Evolutionary conservation across 805 yeast genomes (phyloP).

Genomic region (Tetrapisispora fleetii): DNA sequence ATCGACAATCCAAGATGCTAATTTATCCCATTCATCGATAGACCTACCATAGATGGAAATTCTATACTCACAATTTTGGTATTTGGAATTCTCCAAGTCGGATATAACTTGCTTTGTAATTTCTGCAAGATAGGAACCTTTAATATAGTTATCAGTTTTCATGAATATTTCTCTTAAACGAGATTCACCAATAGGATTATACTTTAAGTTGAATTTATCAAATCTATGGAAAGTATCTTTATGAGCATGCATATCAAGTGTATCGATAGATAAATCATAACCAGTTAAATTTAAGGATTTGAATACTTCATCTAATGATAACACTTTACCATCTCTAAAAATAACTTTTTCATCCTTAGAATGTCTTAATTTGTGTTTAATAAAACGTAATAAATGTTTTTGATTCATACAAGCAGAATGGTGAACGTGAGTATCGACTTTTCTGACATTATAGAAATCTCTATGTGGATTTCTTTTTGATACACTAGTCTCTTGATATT

Average conservation of each 20-base stretch:
- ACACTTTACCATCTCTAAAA: slow-evolving; percentile 80
- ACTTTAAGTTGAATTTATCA: slow-evolving; percentile 93
- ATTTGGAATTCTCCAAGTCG: slow-evolving; percentile 89
- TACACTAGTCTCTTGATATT: slow-evolving; percentile 83
- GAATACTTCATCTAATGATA: slow-evolving; percentile 84
- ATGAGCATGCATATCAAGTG: slow-evolving; percentile 98
- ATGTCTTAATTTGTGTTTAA: slow-evolving; percentile 87
- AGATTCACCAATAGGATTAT: slow-evolving; percentile 97
- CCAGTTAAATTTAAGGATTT: slow-evolving; percentile 85
- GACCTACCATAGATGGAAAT: slow-evolving; percentile 91
- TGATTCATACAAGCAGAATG: slow-evolving; percentile 99
- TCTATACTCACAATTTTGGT: slow-evolving; percentile 95
- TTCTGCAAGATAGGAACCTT: slow-evolving; percentile 87
- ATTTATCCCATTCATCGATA: slow-evolving; percentile 85
- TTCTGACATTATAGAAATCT: slow-evolving; percentile 42
- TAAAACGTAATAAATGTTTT: slow-evolving; percentile 87
- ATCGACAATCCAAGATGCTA: slow-evolving; percentile 92
- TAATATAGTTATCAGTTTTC: slow-evolving; percentile 87
- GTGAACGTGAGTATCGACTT: slow-evolving; percentile 79
- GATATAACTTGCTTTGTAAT: slow-evolving; percentile 87
- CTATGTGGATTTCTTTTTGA: slow-evolving; percentile 92
- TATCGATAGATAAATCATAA: slow-evolving; percentile 90
- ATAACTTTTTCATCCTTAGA: slow-evolving; percentile 83
- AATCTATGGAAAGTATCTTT: slow-evolving; percentile 96
- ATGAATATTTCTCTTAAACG: slow-evolving; percentile 91